Conservation (phyloP, 768 basidiomycete genomes). For the Hypholoma fasciculare region DNA sequence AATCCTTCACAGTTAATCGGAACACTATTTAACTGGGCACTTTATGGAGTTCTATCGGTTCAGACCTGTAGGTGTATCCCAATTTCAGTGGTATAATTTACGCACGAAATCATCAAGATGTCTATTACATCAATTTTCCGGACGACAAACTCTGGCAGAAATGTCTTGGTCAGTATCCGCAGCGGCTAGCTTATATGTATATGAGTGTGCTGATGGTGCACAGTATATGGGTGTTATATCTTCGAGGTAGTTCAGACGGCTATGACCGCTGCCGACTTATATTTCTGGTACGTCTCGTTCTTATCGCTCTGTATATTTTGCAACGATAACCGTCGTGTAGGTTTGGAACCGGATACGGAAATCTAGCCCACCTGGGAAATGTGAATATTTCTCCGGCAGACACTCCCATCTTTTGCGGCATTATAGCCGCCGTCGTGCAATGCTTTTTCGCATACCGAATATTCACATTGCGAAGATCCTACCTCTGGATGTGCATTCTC, state of each 20-base stretch:
- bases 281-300: conserved; percentile 3
- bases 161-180: not conserved
- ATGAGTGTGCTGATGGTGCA: not conserved
- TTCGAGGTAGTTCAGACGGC: conserved; percentile 6
- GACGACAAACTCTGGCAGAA: conserved; percentile 10
- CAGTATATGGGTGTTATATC: conserved; percentile 4
- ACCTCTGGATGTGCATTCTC: conserved; percentile 2
- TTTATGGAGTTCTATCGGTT: conserved; percentile 10
- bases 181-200: not conserved
- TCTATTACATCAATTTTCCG: conserved; percentile 10
- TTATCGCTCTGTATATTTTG: not conserved
- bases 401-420: conserved; percentile 15
- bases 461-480: conserved; percentile 7
- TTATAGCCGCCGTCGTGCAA: conserved; percentile 20
- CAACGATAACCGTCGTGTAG: not conserved
- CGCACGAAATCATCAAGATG: not conserved
- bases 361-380: conserved; percentile 3
- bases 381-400: conserved; percentile 6
- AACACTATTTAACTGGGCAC: conserved; percentile 11
- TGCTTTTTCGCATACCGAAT: conserved; percentile 21
- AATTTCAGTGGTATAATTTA: not conserved
- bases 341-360: conserved; percentile 8
- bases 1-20: conserved; percentile 3
- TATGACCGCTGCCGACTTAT: conserved; percentile 10
- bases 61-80: not conserved